Percentiles rank a stretch among this genome's conserved stretches.
Conservation (phyloP, 1,284 basidiomycete species). For the Leccinum insolens region DNA sequence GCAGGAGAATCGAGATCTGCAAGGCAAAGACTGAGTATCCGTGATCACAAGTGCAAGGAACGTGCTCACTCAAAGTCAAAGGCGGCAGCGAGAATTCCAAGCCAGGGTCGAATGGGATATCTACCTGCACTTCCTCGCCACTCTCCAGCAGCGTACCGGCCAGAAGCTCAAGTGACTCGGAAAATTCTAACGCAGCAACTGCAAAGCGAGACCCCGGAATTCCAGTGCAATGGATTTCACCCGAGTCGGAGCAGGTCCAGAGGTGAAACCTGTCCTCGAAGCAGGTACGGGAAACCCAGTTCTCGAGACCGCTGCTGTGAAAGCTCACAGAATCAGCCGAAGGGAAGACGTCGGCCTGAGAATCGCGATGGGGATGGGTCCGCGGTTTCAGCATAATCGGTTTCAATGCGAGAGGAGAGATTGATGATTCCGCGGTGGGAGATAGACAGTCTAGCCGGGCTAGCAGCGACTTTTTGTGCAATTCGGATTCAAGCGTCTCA, state of each 20-base stretch:
- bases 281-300: slow-evolving; percentile 71
- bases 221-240: slow-evolving; percentile 39
- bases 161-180: slow-evolving; percentile 63
- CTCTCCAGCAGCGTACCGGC: slow-evolving; percentile 40
- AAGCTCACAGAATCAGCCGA: slow-evolving; percentile 41
- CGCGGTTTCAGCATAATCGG: slow-evolving; percentile 30
- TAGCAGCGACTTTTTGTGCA: slow-evolving; percentile 56
- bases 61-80: slow-evolving; percentile 21
- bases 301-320: slow-evolving; percentile 59
- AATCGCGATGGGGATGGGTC: slow-evolving; percentile 1
- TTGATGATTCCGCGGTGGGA: slow-evolving; percentile 47
- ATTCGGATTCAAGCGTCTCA: slow-evolving; percentile 45
- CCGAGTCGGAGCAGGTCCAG: slow-evolving; percentile 48
- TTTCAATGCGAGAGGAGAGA: slow-evolving; percentile 51
- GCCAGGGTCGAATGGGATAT: slow-evolving; percentile 17
- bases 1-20: slow-evolving; percentile 28
- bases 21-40: slow-evolving; percentile 15
- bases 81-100: slow-evolving; percentile 22
- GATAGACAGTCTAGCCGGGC: slow-evolving; percentile 48
- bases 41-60: not conserved
- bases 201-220: slow-evolving; percentile 55
- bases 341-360: slow-evolving; percentile 45
- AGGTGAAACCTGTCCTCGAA: slow-evolving; percentile 71
- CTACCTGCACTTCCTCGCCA: slow-evolving; percentile 14
- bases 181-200: slow-evolving; percentile 76